Conservation (phyloP, 2,329 filamentous ascomycete genomes). For the Exophiala sp. region DNA sequence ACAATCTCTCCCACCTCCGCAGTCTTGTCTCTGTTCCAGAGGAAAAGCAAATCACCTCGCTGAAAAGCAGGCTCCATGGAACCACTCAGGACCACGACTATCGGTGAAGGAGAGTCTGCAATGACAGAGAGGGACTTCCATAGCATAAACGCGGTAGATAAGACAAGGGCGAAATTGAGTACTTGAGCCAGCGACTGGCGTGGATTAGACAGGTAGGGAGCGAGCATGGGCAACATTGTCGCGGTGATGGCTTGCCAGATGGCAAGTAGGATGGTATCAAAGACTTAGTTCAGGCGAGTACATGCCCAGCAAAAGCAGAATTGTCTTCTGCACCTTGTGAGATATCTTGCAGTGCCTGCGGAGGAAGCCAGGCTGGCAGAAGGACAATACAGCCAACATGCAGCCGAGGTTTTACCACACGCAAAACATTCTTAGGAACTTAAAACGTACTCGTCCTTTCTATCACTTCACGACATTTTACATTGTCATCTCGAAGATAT, state of each 20-base stretch:
- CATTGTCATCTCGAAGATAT: too few species aligned
- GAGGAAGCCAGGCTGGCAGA: too few species aligned
- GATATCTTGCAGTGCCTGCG: too few species aligned
- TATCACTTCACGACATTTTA: too few species aligned
- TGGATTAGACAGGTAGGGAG: slow-evolving; percentile 59
- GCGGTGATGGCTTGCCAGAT: not conserved
- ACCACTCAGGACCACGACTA: slow-evolving; percentile 64
- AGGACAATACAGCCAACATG: too few species aligned
- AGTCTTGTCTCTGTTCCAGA: slow-evolving; percentile 60
- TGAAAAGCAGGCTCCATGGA: slow-evolving; percentile 67
- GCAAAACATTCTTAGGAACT: too few species aligned
- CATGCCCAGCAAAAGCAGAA: too few species aligned
- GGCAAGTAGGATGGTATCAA: too few species aligned
- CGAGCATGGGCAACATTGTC: slow-evolving; percentile 66
- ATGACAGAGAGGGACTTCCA: slow-evolving; percentile 84
- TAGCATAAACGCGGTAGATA: slow-evolving; percentile 92
- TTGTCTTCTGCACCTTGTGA: too few species aligned
- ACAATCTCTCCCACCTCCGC: slow-evolving; percentile 70
- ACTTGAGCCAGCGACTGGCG: slow-evolving; percentile 77
- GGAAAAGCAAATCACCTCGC: slow-evolving; percentile 60
- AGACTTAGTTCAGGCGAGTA: too few species aligned
- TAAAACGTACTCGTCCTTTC: too few species aligned
- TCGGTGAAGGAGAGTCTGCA: slow-evolving; percentile 68
- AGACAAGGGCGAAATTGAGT: slow-evolving; percentile 85
- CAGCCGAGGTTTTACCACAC: too few species aligned